Evolutionary conservation across 805 yeast genomes (phyloP), one percentile per base, ranked within the genome.

Genomic region (Torulaspora delbrueckii): DNA sequence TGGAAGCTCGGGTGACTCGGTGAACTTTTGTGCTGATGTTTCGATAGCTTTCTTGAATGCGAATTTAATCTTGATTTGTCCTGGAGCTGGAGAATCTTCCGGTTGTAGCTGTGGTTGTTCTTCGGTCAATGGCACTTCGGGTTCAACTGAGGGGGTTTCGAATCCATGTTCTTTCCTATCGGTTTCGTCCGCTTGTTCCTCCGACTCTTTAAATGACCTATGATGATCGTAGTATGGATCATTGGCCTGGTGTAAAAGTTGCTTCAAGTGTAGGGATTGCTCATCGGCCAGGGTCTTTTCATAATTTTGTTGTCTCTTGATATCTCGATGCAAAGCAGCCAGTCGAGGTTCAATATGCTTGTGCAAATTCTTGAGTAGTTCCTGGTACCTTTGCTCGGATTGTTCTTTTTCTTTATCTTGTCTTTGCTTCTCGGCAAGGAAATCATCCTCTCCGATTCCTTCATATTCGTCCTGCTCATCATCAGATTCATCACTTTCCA

Each of bases 181-280:
- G 12, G 36, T 23, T 1, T 37, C 37, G 37, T 60, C 65, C 14
- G 22, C 34, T 13, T 23, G 23, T 18, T 46, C 52, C 47, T 63
- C 68, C 4, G 45, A 38, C 14, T 51, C 53, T 41, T 50, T 62
- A 48, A 43, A 57, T 1, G 59, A 40, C 37, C 67, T 51, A 33
- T 50, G 58, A 37, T 52, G 61, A 52, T 59, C 65, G 42, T 60
- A 55, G 41, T 58, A 54, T 3, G 50, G 49, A 40, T 62, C 66
- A 12, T 43, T 41, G 3, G 57, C 55, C 12, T 45, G 31, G 31
- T 58, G 58, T 25, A 53, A 23, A 9, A 63, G 43, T 26, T 59
- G 63, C 36, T 61, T 62, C 39, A 59, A 35, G 31, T 49, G 40
- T 7, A 56, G 27, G 7, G 59, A 40, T 38, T 55, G 43, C 14